phyloP scores from a whole-genome alignment of 148 eudicot genomes.

The Agrostemma githago region DNA sequence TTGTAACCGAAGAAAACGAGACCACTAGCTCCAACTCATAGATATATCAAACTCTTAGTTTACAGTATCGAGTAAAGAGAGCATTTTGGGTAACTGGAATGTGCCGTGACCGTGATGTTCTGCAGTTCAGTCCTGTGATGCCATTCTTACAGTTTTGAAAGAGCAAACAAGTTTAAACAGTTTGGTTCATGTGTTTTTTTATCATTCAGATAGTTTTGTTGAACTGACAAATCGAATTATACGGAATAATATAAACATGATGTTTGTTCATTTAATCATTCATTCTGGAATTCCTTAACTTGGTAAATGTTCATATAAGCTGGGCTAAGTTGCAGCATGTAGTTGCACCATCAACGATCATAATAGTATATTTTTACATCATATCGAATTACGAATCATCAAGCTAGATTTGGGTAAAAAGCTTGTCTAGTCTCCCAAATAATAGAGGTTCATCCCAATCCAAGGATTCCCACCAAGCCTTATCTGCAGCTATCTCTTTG shows the following conservation, averaged over 20 bases:
- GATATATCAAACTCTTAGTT: not conserved
- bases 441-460: slow-evolving; percentile 19
- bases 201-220: not conserved
- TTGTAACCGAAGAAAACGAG: slow-evolving; percentile 35
- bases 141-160: not conserved
- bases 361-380: no score
- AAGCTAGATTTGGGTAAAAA: slow-evolving; percentile 6
- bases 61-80: not conserved
- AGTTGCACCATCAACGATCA: no score
- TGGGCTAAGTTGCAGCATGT: no score
- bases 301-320: no score
- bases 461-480: slow-evolving; percentile 29
- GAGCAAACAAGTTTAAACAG: not conserved
- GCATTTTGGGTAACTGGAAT: not conserved
- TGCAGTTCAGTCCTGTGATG: not conserved
- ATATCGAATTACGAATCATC: slow-evolving; percentile 12
- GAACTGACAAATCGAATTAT: not conserved
- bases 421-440: not conserved
- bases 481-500: slow-evolving; percentile 27
- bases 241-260: no score
- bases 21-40: slow-evolving; percentile 1
- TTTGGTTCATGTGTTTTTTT: not conserved
- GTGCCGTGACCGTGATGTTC: not conserved
- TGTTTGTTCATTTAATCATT: no score
- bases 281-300: no score